Evolutionary conservation across 495 filamentous ascomycete genomes (phyloP).

Genomic region (Aspergillus leporis): DNA sequence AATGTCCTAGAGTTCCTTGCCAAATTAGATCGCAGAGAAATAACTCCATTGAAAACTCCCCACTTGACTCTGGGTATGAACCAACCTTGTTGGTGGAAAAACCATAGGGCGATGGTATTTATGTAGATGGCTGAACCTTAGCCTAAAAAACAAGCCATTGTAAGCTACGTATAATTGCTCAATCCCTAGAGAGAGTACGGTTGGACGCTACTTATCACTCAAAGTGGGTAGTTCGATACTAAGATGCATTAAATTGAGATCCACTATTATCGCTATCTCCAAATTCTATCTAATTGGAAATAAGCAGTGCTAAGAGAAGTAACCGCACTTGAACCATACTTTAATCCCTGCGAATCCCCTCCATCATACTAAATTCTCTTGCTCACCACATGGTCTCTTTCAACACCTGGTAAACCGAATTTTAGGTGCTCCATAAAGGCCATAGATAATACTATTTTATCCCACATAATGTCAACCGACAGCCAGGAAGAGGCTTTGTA

Average conservation of each 20-base stretch:
- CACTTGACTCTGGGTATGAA: neutral
- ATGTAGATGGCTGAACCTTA: neutral
- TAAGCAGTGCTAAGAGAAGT: no score
- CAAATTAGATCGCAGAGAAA: neutral
- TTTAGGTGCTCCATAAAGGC: neutral
- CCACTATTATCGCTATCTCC: neutral
- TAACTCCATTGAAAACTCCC: neutral
- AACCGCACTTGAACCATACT: neutral
- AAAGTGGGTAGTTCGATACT: neutral
- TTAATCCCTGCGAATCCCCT: neutral
- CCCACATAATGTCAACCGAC: neutral
- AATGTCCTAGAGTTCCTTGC: neutral
- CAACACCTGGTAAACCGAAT: neutral
- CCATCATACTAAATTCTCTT: neutral
- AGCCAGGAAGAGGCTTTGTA: conserved; percentile 16
- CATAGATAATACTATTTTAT: neutral
- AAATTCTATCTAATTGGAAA: no score
- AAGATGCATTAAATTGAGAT: neutral
- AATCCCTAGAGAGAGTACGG: neutral
- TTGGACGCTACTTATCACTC: neutral
- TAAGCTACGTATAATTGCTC: neutral
- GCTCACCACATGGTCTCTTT: neutral
- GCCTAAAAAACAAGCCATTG: neutral
- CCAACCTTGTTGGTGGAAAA: neutral
- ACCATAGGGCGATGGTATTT: conserved; percentile 22